Evolutionary conservation across 176 grass and related monocot genomes (phyloP).

Genomic region (Carex kokanica): DNA sequence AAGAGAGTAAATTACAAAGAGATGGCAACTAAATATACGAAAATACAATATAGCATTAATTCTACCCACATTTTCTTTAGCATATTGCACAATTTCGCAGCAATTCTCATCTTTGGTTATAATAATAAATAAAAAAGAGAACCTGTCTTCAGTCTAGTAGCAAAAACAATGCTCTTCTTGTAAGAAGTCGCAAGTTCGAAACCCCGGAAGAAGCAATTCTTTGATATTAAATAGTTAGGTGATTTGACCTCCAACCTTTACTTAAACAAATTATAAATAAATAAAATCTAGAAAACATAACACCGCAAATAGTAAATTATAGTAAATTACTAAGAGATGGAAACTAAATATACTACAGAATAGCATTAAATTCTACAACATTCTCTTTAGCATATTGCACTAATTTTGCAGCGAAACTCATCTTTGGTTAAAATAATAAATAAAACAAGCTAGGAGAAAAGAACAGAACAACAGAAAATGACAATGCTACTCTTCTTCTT

Average conservation of each 20-base stretch:
- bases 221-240: no score
- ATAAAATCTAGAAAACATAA: no score
- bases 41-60: not conserved
- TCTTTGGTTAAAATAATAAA: not conserved
- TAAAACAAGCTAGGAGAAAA: not conserved
- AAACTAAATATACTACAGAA: not conserved
- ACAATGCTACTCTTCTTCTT: conserved; percentile 51
- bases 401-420: not conserved
- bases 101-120: not conserved
- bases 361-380: not conserved
- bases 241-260: no score
- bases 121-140: not conserved
- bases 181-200: no score
- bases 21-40: not conserved
- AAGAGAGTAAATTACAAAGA: not conserved
- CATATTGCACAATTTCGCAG: not conserved
- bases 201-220: no score
- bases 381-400: not conserved
- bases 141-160: no score
- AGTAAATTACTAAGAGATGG: not conserved
- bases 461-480: not conserved
- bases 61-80: not conserved
- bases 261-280: no score
- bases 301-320: not conserved
- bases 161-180: not conserved